Conservation (phyloP, 108 stramenopile species). For the Chaetoceros tenuissimus region DNA sequence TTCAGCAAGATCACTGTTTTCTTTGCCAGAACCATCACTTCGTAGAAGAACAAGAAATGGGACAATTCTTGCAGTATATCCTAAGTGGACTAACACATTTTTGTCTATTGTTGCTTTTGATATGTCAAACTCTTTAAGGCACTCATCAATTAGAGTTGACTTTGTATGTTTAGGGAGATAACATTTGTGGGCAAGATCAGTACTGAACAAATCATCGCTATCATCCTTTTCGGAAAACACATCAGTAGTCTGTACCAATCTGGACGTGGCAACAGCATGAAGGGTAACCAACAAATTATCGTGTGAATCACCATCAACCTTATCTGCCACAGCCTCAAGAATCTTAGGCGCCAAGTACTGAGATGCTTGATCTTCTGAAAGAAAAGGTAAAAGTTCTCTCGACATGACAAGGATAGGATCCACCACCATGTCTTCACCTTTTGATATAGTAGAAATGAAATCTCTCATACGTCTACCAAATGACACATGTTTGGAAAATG, state of each 20-base stretch:
- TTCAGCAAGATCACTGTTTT: too few relatives aligned
- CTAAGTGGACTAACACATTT: not conserved
- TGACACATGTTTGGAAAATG: slow-evolving; percentile 22
- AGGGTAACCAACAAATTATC: not conserved
- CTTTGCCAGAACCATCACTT: too few relatives aligned
- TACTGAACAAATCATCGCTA: not conserved
- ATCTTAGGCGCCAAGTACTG: slow-evolving; percentile 26
- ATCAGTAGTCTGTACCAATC: not conserved
- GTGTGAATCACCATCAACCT: not conserved
- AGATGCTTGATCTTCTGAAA: slow-evolving; percentile 20
- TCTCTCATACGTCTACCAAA: slow-evolving; percentile 25
- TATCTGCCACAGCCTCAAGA: slow-evolving; percentile 23
- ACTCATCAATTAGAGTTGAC: not conserved
- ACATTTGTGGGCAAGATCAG: not conserved
- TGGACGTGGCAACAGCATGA: not conserved
- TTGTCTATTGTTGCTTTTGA: not conserved
- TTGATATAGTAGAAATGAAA: slow-evolving; percentile 15
- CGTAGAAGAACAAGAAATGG: not conserved
- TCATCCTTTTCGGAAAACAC: not conserved
- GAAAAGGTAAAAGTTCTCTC: slow-evolving; percentile 37
- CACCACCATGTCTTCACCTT: not conserved
- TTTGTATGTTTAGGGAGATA: not conserved
- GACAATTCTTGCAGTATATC: not conserved
- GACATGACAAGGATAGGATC: slow-evolving; percentile 38
- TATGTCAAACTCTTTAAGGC: not conserved